These are phyloP conservation scores for Oleoguttula mirabilis DNA, from an alignment of 495 filamentous ascomycete species.

Conservation along the genomic window DNA sequence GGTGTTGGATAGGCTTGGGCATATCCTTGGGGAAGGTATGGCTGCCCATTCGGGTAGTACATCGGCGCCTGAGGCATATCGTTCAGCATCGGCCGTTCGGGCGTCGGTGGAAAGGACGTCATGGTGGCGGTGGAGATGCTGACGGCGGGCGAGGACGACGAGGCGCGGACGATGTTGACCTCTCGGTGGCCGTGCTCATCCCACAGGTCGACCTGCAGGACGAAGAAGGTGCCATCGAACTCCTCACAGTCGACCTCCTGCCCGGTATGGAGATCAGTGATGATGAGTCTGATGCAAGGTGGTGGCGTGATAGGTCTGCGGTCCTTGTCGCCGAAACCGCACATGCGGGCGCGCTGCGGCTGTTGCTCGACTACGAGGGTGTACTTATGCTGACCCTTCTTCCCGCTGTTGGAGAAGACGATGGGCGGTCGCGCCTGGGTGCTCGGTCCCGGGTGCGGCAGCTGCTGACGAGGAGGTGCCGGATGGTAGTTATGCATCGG, in stretches of 20 bases:
- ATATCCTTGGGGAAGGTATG: background rate
- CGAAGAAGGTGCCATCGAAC: slow-evolving; percentile 78
- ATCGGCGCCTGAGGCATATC: background rate
- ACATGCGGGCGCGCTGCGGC: slow-evolving; percentile 91
- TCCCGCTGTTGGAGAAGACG: slow-evolving; percentile 1
- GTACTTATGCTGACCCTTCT: slow-evolving; percentile 30
- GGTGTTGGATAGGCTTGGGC: background rate
- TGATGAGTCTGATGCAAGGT: slow-evolving; percentile 75
- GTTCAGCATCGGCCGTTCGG: slow-evolving; percentile 12
- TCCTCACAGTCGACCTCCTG: slow-evolving; percentile 86
- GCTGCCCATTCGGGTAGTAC: slow-evolving; percentile 6
- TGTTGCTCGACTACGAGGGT: slow-evolving; percentile 82
- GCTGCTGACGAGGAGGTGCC: background rate
- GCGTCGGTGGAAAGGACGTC: slow-evolving; percentile 57
- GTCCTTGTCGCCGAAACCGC: slow-evolving; percentile 98
- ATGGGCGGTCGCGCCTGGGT: slow-evolving; percentile 1
- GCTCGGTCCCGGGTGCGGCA: background rate
- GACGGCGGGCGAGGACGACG: slow-evolving; percentile 55
- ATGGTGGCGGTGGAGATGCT: slow-evolving; percentile 78
- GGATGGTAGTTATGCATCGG: background rate
- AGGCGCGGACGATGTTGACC: slow-evolving; percentile 88
- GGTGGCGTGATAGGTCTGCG: slow-evolving; percentile 92
- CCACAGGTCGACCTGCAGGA: slow-evolving; percentile 90
- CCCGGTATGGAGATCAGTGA: slow-evolving; percentile 65
- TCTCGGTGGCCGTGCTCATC: slow-evolving; percentile 69